A percentile compares a stretch with the other conserved stretches of the same genome.
Conservation (phyloP, 2,329 filamentous ascomycete genomes). For the Didymella pomorum region DNA sequence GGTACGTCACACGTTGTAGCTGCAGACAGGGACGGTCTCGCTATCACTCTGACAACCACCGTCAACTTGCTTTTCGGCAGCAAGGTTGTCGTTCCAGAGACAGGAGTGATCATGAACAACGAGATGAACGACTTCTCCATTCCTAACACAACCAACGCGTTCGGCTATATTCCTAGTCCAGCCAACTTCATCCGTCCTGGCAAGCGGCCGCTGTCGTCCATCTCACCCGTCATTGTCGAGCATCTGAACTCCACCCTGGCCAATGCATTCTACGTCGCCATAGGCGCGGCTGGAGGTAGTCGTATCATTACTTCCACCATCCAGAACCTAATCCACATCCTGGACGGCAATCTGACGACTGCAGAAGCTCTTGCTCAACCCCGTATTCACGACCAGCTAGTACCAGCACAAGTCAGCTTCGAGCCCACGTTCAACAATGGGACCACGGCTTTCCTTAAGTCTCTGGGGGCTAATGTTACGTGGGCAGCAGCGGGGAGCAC, state of each 20-base stretch:
- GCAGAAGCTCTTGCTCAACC: constrained; percentile 70
- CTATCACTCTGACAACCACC: constrained; percentile 84
- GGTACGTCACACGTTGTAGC: constrained; percentile 78
- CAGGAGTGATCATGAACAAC: constrained; percentile 77
- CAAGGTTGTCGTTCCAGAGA: constrained; percentile 78
- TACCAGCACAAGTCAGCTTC: constrained; percentile 73
- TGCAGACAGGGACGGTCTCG: constrained; percentile 75
- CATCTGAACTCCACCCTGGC: constrained; percentile 60
- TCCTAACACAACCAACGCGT: constrained; percentile 77
- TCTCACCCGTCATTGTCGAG: constrained; percentile 80
- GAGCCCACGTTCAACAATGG: constrained; percentile 73
- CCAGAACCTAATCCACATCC: constrained; percentile 74
- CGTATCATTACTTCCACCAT: constrained; percentile 83
- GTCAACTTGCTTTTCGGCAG: constrained; percentile 88
- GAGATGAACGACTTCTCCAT: constrained; percentile 73
- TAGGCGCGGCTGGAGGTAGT: constrained; percentile 81
- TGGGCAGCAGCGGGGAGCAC: constrained; percentile 73
- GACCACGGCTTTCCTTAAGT: constrained; percentile 69
- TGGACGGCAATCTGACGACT: constrained; percentile 70
- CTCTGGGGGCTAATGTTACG: constrained; percentile 74
- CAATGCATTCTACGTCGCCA: constrained; percentile 66
- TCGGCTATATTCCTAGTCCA: constrained; percentile 81
- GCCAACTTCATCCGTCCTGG: constrained; percentile 82
- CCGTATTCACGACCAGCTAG: constrained; percentile 81
- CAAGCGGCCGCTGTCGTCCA: constrained; percentile 85